phyloP scores from a whole-genome alignment of 2,329 filamentous ascomycete genomes.

The Colletotrichum sp. region DNA sequence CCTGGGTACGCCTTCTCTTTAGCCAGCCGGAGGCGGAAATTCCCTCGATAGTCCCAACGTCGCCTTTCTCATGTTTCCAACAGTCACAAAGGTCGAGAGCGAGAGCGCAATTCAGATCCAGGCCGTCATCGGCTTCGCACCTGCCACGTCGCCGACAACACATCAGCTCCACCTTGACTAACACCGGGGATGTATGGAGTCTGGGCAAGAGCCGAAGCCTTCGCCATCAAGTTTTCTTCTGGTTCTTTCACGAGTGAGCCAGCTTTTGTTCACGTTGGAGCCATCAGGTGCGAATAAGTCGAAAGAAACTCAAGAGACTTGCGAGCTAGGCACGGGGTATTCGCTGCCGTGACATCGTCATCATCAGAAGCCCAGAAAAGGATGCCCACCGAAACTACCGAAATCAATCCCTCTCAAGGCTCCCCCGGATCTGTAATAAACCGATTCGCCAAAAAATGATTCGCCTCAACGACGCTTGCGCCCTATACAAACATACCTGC shows the following conservation, averaged over 20 bases:
- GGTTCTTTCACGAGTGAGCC: not conserved
- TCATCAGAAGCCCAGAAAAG: not conserved
- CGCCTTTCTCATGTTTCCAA: not conserved
- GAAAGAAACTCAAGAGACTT: not conserved
- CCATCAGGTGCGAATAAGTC: not conserved
- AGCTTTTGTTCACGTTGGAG: not conserved
- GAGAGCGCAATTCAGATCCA: not conserved
- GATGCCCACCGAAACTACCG: not conserved
- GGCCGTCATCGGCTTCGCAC: not conserved
- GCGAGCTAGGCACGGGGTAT: constrained; percentile 3
- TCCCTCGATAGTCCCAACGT: not conserved
- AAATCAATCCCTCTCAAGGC: not conserved
- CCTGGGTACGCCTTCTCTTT: not conserved
- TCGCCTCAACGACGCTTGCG: constrained; percentile 50
- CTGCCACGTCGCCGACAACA: not conserved
- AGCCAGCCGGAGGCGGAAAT: not conserved
- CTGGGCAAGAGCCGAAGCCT: not conserved
- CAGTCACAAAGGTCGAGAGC: not conserved
- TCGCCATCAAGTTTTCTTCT: not conserved
- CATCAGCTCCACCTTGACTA: not conserved
- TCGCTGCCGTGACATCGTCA: not conserved
- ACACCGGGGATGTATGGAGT: not conserved
- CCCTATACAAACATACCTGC: constrained; percentile 67
- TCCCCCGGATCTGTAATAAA: not conserved
- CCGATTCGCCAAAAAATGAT: not conserved